phyloP scores from a whole-genome alignment of 2,329 filamentous ascomycete genomes.

The Colletotrichum sp. region DNA sequence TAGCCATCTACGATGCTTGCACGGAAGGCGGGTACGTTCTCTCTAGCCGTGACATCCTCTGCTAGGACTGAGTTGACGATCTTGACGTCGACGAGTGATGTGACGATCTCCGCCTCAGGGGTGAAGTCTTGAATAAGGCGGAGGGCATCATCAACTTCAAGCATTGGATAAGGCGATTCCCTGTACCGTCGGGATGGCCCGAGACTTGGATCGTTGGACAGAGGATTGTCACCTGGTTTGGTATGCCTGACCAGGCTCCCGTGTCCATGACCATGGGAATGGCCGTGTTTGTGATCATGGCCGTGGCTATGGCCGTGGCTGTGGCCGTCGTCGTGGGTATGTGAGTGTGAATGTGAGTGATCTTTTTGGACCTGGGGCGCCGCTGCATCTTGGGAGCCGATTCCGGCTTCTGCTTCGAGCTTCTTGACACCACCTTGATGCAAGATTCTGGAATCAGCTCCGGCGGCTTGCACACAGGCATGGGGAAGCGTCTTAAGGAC shows the following conservation, averaged over 20 bases:
- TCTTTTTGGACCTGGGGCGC: slow-evolving; percentile 45
- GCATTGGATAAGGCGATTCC: slow-evolving; percentile 90
- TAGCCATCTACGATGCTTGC: slow-evolving; percentile 98
- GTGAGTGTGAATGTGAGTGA: slow-evolving; percentile 58
- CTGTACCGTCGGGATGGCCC: slow-evolving; percentile 76
- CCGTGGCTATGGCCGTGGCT: slow-evolving; percentile 57
- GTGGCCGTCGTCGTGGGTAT: slow-evolving; percentile 48
- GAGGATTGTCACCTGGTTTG: slow-evolving; percentile 58
- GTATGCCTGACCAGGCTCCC: slow-evolving; percentile 77
- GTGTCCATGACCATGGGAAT: slow-evolving; percentile 66
- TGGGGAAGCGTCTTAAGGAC: slow-evolving; percentile 91
- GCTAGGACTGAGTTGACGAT: slow-evolving; percentile 83
- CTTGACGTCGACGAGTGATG: slow-evolving; percentile 63
- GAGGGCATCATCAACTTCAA: slow-evolving; percentile 83
- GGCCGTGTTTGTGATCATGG: slow-evolving; percentile 57
- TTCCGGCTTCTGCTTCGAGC: slow-evolving; percentile 82
- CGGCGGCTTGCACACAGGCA: slow-evolving; percentile 89
- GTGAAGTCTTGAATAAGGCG: slow-evolving; percentile 75
- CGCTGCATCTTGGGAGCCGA: slow-evolving; percentile 37
- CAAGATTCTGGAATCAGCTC: slow-evolving; percentile 78
- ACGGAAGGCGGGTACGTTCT: slow-evolving; percentile 89
- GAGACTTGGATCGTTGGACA: slow-evolving; percentile 66
- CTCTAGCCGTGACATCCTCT: slow-evolving; percentile 78
- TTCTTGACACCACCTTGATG: slow-evolving; percentile 84
- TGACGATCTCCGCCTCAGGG: slow-evolving; percentile 64